Percentiles rank a stretch among this genome's conserved stretches.
Evolutionary conservation across 495 filamentous ascomycete species (phyloP).

Genomic region (Talaromyces proteolyticus): DNA sequence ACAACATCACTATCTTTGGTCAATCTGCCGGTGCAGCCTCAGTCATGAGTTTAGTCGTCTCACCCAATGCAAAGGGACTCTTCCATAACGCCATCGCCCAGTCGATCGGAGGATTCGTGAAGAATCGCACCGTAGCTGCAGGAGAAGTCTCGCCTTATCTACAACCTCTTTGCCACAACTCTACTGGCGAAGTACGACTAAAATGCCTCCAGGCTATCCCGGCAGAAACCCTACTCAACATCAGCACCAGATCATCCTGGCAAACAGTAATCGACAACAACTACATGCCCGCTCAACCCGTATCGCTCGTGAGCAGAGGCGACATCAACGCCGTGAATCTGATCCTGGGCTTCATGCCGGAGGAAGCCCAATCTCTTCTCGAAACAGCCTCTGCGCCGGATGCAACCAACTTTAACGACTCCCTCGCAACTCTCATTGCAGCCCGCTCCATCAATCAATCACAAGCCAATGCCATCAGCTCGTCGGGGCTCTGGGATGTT

Average conservation of each 20-base stretch:
- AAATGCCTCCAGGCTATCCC: background rate
- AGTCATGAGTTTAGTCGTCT: slow-evolving; percentile 44
- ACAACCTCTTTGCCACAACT: background rate
- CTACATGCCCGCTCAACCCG: slow-evolving; percentile 1
- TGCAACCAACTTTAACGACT: background rate
- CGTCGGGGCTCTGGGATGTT: slow-evolving; percentile 4
- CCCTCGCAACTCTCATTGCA: background rate
- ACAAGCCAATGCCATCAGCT: background rate
- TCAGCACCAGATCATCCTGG: slow-evolving; percentile 2
- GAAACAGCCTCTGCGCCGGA: background rate
- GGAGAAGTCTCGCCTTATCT: background rate
- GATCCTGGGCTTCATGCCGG: slow-evolving; percentile 3
- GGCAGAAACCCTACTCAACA: slow-evolving; percentile 2
- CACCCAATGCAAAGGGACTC: slow-evolving; percentile 20
- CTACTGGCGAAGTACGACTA: background rate
- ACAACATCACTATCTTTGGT: slow-evolving; percentile 43
- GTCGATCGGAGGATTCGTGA: slow-evolving; percentile 6
- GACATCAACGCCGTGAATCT: slow-evolving; percentile 2
- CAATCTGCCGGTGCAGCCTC: slow-evolving; percentile 51
- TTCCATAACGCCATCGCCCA: slow-evolving; percentile 26
- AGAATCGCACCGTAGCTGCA: background rate
- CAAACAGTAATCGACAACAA: background rate
- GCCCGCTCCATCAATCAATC: background rate
- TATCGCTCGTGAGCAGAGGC: background rate
- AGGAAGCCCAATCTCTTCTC: slow-evolving; percentile 2